Evolutionary conservation across 441 rosid genomes (phyloP).

Genomic region (Gossypium armourianum): DNA sequence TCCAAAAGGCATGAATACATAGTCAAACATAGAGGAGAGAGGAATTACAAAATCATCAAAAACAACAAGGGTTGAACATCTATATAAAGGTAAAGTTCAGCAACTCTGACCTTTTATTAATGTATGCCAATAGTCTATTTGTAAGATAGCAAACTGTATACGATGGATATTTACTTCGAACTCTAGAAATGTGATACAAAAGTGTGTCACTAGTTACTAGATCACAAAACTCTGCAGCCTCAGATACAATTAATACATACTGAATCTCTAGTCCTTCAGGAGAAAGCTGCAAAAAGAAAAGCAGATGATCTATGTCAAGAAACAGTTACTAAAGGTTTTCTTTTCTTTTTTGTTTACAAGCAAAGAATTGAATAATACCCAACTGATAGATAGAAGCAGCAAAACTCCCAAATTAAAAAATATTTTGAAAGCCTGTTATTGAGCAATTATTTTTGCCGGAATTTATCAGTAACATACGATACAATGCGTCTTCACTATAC

Average conservation of each 20-base stretch:
- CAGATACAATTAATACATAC: constrained; percentile 56
- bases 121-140: constrained; percentile 66
- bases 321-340: neutral
- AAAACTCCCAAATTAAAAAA: neutral
- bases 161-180: constrained; percentile 54
- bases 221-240: constrained; percentile 82
- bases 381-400: neutral
- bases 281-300: constrained; percentile 42
- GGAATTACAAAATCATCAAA: neutral
- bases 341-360: neutral
- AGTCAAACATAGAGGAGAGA: neutral
- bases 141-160: constrained; percentile 75
- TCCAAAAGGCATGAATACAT: neutral
- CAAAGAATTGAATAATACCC: neutral
- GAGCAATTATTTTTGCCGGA: neutral
- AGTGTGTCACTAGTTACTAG: constrained; percentile 46
- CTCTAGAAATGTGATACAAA: constrained; percentile 48
- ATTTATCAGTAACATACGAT: neutral
- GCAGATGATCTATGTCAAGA: constrained; percentile 17
- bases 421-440: neutral
- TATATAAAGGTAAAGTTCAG: neutral
- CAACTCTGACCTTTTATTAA: constrained; percentile 55
- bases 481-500: neutral
- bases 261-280: constrained; percentile 39
- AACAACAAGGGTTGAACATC: constrained; percentile 8